These are phyloP conservation scores for Puccinia hordei DNA, from an alignment of 1,284 basidiomycete genomes.

Conservation along the genomic window DNA sequence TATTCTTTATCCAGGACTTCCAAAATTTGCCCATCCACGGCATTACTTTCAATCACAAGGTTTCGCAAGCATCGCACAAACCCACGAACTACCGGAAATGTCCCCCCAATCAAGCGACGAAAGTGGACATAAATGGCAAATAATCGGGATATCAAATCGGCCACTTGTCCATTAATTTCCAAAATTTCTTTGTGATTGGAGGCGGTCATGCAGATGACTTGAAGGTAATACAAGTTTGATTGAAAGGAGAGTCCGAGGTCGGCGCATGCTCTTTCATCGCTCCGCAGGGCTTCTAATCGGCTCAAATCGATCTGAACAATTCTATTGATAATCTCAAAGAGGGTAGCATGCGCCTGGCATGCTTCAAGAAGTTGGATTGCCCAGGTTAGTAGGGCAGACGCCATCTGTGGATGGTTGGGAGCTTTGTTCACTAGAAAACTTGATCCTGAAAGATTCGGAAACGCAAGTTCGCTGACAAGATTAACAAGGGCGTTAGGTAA, in stretches of 20 bases:
- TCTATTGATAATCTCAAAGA: conserved; percentile 33
- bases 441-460: not conserved
- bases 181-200: conserved; percentile 32
- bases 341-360: conserved; percentile 29
- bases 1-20: conserved; percentile 48
- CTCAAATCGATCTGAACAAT: conserved; percentile 40
- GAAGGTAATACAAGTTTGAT: conserved; percentile 27
- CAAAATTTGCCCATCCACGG: conserved; percentile 30
- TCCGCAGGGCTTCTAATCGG: conserved; percentile 29
- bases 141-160: conserved; percentile 20
- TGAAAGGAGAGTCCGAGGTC: conserved; percentile 30
- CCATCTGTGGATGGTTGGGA: conserved; percentile 27
- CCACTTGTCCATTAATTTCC: conserved; percentile 36
- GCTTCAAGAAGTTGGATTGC: conserved; percentile 45
- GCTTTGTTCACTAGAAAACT: not conserved
- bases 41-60: conserved; percentile 41
- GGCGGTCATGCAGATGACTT: conserved; percentile 39
- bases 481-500: conserved; percentile 34
- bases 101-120: conserved; percentile 19
- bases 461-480: conserved; percentile 40
- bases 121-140: conserved; percentile 38
- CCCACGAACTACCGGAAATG: not conserved
- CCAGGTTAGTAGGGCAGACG: conserved; percentile 42
- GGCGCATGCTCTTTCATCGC: conserved; percentile 15
- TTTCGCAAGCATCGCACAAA: conserved; percentile 36